Evolutionary conservation across 2,329 filamentous ascomycete species (phyloP), one percentile per base, ranked within the genome.

Genomic region (Stylonectria norvegica): DNA sequence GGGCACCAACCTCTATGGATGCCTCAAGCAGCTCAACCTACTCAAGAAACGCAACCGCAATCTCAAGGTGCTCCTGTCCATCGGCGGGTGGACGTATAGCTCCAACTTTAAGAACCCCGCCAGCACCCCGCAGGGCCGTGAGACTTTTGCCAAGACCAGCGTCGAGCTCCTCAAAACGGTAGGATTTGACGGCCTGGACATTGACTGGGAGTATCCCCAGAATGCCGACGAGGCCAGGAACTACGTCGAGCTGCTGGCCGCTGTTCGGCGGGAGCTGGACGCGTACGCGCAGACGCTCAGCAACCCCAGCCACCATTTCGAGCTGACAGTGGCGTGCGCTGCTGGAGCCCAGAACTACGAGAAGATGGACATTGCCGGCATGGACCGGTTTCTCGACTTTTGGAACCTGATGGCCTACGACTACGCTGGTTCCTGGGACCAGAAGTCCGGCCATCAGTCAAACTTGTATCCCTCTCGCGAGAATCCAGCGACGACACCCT

Each of bases 81-180:
- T 96, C 47, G 90, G 90, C 46, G 91, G 91, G 36, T 96, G 89
- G 89, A 95, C 89, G 0, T 95, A 95, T 64, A 87, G 84, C 48
- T 71, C 78, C 62, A 93, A 95, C 68, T 94, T 96, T 65, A 75
- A 78, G n/a, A 69, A 67, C 19, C 85, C 89, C 0, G 84, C 85
- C 1, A 85, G 85, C 29, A 89, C 85, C 0, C 71, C 79, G 0
- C 65, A 76, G 17, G 88, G 89, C 7, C 78, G 89, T 6, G 70
- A 73, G 20, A 75, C 61, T 1, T 96, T 96, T 65, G 90, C 89
- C 7, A 70, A 75, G 36, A 80, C 78, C 19, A 83, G 86, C 22
- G 84, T 95, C 1, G 73, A 81, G 16, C 68, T 96, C 23, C 72
- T 97, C 53, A 84, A 86, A 61, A 80, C 93, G 55, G 70, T 89